Percentiles rank a stretch among this genome's conserved stretches.
phyloP scores from a whole-genome alignment of 2,329 filamentous ascomycete species.

The Nigrograna mackinnonii region DNA sequence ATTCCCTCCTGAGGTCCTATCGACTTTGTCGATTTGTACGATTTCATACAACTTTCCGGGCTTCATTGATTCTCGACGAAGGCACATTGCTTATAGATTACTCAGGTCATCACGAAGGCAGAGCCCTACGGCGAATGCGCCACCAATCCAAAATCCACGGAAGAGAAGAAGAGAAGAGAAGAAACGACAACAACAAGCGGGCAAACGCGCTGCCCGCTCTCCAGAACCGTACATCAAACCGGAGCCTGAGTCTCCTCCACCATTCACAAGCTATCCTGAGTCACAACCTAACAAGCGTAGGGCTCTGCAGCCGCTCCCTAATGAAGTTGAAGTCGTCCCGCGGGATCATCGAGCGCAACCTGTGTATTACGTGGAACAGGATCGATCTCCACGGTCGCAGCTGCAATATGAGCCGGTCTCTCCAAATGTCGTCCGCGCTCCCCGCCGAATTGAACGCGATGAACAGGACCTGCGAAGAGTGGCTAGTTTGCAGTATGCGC shows the following conservation, averaged over 20 bases:
- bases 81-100: slow-evolving; percentile 14
- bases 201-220: slow-evolving; percentile 33
- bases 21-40: no score
- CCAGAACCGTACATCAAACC: slow-evolving; percentile 62
- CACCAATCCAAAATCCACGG: slow-evolving; percentile 50
- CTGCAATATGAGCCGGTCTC: slow-evolving; percentile 46
- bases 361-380: slow-evolving; percentile 49
- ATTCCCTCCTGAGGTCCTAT: no score
- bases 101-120: slow-evolving; percentile 39
- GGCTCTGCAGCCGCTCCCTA: slow-evolving; percentile 37
- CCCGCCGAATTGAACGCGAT: slow-evolving; percentile 44
- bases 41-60: no score
- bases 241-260: slow-evolving; percentile 65
- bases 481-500: slow-evolving; percentile 52
- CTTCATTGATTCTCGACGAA: no score
- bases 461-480: slow-evolving; percentile 52
- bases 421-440: slow-evolving; percentile 42
- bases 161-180: slow-evolving; percentile 56
- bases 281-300: slow-evolving; percentile 43
- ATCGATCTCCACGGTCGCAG: slow-evolving; percentile 38
- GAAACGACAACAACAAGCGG: slow-evolving; percentile 40
- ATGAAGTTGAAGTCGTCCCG: slow-evolving; percentile 44
- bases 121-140: slow-evolving; percentile 48
- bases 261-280: slow-evolving; percentile 49
- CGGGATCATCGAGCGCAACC: slow-evolving; percentile 46